Evolutionary conservation across 345 rosid species (phyloP), one percentile per base, ranked within the genome.

Genomic region (Noccaea caerulescens): DNA sequence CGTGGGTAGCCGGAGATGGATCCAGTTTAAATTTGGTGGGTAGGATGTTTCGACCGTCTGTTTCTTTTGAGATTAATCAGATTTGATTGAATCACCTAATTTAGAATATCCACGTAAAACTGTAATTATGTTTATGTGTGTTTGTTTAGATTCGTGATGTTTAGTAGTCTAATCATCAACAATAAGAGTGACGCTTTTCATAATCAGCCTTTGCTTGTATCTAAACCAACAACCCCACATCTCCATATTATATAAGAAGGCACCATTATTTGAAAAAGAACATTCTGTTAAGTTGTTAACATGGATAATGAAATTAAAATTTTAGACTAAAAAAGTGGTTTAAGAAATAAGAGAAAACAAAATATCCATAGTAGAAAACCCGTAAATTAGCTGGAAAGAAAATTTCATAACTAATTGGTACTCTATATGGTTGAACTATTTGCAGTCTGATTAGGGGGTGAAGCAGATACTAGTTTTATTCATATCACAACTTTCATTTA

Each of bases 161-260:
- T 69, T 70, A 70, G 44, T 42, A 61, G 75, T 71, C 68, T 61
- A 71, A 61, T 51, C 75, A 59, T 7, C 60, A 60, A 60, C 36
- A 50, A 71, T 27, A 49, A 59, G 36, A 8, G 52, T 50, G 67
- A 39, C 30, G 51, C 25, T 46, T 38, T 69, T 69, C 20, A 27
- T 9, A 49, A 30, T 30, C 14, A 70, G 39, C 53, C 53, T 50
- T 60, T 71, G 60, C 75, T 61, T 71, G 53, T 50, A 18, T 60
- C 52, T 39, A 60, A 71, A 60, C 60, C 53, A 50, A 50, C 14
- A 39, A 70, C 59, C 67, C 34, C 14, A 70, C 51, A 60, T 49
- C 67, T 27, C 49, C 42, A 9, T 20, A 36, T 58, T 2, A 20
- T 6, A 34, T 6, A 14, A 34, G 38, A 69, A 50, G 18, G 47